Percentiles rank a stretch among this genome's conserved stretches.
These are phyloP conservation scores for Leccinellum rugosiceps DNA, from an alignment of 768 basidiomycete genomes.

Conservation along the genomic window DNA sequence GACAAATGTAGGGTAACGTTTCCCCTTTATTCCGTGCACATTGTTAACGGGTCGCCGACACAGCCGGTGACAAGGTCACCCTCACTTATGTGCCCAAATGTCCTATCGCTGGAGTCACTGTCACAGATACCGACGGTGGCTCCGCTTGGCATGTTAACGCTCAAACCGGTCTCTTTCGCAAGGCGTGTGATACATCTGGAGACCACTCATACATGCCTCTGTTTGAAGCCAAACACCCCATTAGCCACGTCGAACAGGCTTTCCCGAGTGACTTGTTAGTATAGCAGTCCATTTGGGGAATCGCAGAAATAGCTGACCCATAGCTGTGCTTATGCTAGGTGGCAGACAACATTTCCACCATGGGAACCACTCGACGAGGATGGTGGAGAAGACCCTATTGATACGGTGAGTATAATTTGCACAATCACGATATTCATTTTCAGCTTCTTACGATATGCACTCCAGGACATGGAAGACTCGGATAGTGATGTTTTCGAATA, in stretches of 20 bases:
- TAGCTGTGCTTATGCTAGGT: slow-evolving; percentile 5
- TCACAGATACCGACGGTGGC: neutral
- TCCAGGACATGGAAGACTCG: slow-evolving; percentile 2
- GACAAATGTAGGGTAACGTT: slow-evolving; percentile 14
- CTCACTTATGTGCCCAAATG: slow-evolving; percentile 18
- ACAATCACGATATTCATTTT: neutral
- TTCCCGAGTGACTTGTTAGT: slow-evolving; percentile 22
- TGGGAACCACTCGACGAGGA: slow-evolving; percentile 30
- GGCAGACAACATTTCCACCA: slow-evolving; percentile 15
- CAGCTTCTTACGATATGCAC: neutral
- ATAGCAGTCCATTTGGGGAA: neutral
- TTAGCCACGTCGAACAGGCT: neutral
- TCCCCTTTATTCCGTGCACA: too few relatives aligned
- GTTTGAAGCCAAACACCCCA: slow-evolving; percentile 15
- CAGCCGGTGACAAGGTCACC: slow-evolving; percentile 21
- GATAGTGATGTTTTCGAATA: neutral
- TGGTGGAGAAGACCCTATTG: slow-evolving; percentile 20
- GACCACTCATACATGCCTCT: slow-evolving; percentile 16
- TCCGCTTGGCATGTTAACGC: slow-evolving; percentile 19
- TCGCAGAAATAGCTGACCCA: neutral
- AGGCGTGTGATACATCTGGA: slow-evolving; percentile 14
- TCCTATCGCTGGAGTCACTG: slow-evolving; percentile 2
- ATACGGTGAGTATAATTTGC: slow-evolving; percentile 9
- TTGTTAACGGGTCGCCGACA: neutral
- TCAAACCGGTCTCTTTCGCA: slow-evolving; percentile 14